A percentile compares a stretch with the other conserved stretches of the same genome.
phyloP scores from a whole-genome alignment of 2,329 filamentous ascomycete genomes.

The Rhynchosporium agropyri region DNA sequence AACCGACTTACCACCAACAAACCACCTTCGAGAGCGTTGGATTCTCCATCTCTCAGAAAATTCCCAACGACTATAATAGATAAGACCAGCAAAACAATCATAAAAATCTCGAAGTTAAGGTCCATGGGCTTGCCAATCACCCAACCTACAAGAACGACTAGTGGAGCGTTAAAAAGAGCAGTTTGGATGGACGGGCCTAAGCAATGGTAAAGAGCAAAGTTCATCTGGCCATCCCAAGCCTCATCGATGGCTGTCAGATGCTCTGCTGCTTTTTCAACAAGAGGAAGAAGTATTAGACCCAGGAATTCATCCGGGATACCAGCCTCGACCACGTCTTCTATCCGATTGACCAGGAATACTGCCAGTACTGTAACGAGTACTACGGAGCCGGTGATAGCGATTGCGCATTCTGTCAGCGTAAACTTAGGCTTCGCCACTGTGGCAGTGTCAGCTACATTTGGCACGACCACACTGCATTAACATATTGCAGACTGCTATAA shows the following conservation, averaged over 20 bases:
- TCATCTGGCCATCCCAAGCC: constrained; percentile 77
- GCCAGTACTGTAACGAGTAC: constrained; percentile 73
- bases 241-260: constrained; percentile 83
- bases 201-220: constrained; percentile 34
- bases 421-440: constrained; percentile 61
- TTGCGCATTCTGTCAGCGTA: constrained; percentile 70
- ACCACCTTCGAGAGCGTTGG: constrained; percentile 84
- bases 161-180: constrained; percentile 81
- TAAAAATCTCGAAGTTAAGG: constrained; percentile 85
- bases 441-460: neutral
- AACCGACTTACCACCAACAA: constrained; percentile 44
- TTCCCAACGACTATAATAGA: constrained; percentile 84
- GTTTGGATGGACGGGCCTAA: constrained; percentile 85
- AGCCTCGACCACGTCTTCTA: constrained; percentile 60
- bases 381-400: constrained; percentile 68
- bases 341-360: constrained; percentile 72
- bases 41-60: constrained; percentile 84
- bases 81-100: constrained; percentile 79
- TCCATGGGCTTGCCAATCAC: constrained; percentile 70
- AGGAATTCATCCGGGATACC: constrained; percentile 60
- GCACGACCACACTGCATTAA: neutral
- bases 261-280: constrained; percentile 86
- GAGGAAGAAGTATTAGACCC: constrained; percentile 75
- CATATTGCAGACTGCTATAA: neutral
- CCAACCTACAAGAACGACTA: constrained; percentile 85